These are phyloP conservation scores for Tylopilus orsonianus DNA, from an alignment of 1,284 basidiomycete genomes.

Conservation along the genomic window DNA sequence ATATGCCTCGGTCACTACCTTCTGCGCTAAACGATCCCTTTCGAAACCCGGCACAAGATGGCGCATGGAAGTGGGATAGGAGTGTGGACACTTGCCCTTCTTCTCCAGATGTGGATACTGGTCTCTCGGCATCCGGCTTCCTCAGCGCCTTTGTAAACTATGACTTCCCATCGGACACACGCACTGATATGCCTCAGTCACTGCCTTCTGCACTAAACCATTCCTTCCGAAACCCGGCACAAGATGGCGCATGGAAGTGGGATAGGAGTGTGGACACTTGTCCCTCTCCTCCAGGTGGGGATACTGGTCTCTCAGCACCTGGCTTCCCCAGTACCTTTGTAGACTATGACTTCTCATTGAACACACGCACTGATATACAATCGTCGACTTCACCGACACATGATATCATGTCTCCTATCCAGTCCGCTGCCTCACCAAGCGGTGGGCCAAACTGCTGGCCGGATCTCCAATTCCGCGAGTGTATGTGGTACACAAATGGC, in stretches of 20 bases:
- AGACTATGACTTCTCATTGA: background rate
- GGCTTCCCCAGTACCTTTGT: background rate
- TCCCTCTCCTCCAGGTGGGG: background rate
- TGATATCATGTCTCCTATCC: background rate
- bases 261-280: background rate
- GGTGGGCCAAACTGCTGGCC: background rate
- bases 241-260: background rate
- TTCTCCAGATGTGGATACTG: background rate
- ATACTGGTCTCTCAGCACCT: background rate
- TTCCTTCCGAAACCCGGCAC: background rate
- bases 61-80: background rate
- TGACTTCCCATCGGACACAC: background rate
- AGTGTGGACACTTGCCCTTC: background rate
- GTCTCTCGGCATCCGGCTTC: background rate
- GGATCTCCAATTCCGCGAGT: background rate
- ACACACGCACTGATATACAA: background rate
- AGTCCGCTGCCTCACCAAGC: background rate
- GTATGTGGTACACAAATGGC: conserved; percentile 15
- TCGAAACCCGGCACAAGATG: background rate
- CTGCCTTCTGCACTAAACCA: background rate
- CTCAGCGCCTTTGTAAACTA: background rate
- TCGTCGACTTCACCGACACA: background rate
- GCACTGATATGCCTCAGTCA: too few species aligned
- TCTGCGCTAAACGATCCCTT: background rate
- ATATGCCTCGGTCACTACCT: background rate